Evolutionary conservation across 176 grass and related monocot species (phyloP).

Genomic region (Rhipidocladum racemiflorum): DNA sequence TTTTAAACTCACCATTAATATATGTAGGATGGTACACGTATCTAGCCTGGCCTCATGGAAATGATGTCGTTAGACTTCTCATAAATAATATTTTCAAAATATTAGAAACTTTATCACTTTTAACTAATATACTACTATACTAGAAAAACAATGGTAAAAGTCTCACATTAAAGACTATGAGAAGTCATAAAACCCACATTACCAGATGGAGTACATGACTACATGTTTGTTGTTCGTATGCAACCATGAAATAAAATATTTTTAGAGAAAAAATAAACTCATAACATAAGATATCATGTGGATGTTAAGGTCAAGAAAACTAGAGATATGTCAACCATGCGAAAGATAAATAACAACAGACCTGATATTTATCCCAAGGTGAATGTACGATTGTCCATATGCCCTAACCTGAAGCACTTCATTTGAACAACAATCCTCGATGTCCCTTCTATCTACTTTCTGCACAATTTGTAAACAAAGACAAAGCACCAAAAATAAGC

Average conservation of each 20-base stretch:
- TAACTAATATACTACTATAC: background rate
- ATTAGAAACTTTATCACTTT: background rate
- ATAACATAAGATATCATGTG: background rate
- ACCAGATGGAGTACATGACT: background rate
- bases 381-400: constrained; percentile 82
- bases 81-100: background rate
- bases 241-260: constrained; percentile 4
- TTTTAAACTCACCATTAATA: background rate
- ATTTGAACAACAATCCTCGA: constrained; percentile 69
- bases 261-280: background rate
- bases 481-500: constrained; percentile 14
- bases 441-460: constrained; percentile 50
- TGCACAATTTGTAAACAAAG: constrained; percentile 40
- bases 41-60: background rate
- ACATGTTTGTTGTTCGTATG: background rate
- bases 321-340: constrained; percentile 10
- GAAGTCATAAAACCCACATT: background rate
- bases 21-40: background rate
- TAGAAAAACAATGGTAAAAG: background rate
- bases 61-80: background rate
- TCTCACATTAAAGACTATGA: background rate
- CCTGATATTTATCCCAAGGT: constrained; percentile 95
- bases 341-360: constrained; percentile 33
- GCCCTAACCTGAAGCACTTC: constrained; percentile 84
- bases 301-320: constrained; percentile 14